phyloP scores from a whole-genome alignment of 148 eudicot genomes.

The Nepenthes mirabilis region DNA sequence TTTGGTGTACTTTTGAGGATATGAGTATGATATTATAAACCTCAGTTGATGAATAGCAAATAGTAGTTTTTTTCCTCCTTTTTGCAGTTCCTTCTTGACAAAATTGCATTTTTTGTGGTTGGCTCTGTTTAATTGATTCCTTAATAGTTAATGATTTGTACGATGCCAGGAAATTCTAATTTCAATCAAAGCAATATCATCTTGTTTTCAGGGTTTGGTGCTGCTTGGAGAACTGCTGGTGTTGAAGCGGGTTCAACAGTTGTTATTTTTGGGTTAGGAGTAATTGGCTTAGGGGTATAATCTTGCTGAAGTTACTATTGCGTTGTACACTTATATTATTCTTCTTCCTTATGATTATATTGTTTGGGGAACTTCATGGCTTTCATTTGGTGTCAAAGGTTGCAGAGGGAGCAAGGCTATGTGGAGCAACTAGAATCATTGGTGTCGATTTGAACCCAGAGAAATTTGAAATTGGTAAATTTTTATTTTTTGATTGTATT shows the following conservation, averaged over 20 bases:
- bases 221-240: constrained; percentile 32
- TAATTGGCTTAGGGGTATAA: constrained; percentile 33
- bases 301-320: constrained; percentile 9
- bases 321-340: neutral
- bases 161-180: no score
- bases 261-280: constrained; percentile 39
- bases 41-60: no score
- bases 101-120: no score
- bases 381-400: constrained; percentile 10
- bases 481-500: neutral
- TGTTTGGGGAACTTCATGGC: neutral
- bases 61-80: no score
- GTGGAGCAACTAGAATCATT: constrained; percentile 20
- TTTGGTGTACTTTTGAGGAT: no score
- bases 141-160: no score
- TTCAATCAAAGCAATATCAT: neutral
- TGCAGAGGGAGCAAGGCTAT: constrained; percentile 26
- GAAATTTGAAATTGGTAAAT: constrained; percentile 20
- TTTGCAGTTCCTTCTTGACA: no score
- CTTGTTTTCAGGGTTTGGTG: constrained; percentile 27
- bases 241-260: constrained; percentile 31
- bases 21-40: no score
- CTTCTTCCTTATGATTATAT: neutral
- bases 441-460: constrained; percentile 18
- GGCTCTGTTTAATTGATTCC: no score